phyloP scores from a whole-genome alignment of 2,329 filamentous ascomycete genomes.

The Diaporthe humulicola region DNA sequence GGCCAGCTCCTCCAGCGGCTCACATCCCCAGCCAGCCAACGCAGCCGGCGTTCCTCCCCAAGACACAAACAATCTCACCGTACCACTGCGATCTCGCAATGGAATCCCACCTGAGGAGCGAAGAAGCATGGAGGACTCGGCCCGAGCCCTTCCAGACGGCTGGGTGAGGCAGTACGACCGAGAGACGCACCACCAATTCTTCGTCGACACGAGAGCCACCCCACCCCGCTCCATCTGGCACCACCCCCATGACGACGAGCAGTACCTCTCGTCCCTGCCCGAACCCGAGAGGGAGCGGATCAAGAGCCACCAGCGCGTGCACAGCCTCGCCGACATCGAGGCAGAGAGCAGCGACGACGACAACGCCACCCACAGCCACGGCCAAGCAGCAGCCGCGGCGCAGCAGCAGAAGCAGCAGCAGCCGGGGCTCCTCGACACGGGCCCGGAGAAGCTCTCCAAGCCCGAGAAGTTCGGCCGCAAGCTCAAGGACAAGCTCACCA shows the following conservation, averaged over 20 bases:
- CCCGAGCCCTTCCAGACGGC: slow-evolving; percentile 64
- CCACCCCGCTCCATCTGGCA: slow-evolving; percentile 72
- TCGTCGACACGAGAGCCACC: slow-evolving; percentile 67
- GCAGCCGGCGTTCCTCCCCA: not conserved
- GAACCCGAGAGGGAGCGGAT: slow-evolving; percentile 63
- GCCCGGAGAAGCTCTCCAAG: slow-evolving; percentile 28
- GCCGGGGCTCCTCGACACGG: slow-evolving; percentile 25
- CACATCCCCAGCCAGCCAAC: not conserved
- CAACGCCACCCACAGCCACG: slow-evolving; percentile 47
- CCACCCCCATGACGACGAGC: slow-evolving; percentile 71
- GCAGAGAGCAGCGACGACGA: slow-evolving; percentile 60
- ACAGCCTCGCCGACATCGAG: slow-evolving; percentile 32
- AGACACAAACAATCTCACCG: slow-evolving; percentile 23
- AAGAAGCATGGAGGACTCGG: slow-evolving; percentile 73
- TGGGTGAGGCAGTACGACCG: slow-evolving; percentile 71
- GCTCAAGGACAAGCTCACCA: slow-evolving; percentile 71
- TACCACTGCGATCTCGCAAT: slow-evolving; percentile 52
- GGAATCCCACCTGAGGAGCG: slow-evolving; percentile 65
- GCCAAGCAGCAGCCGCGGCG: slow-evolving; percentile 44
- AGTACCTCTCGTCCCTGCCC: slow-evolving; percentile 63
- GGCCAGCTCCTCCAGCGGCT: slow-evolving; percentile 5
- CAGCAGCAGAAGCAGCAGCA: not conserved
- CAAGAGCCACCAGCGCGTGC: slow-evolving; percentile 40
- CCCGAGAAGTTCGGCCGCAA: slow-evolving; percentile 62
- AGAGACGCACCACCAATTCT: slow-evolving; percentile 70